Percentiles rank a stretch among this genome's conserved stretches.
Evolutionary conservation across 2,329 filamentous ascomycete species (phyloP).

Genomic region (Tolypocladium tropicale): DNA sequence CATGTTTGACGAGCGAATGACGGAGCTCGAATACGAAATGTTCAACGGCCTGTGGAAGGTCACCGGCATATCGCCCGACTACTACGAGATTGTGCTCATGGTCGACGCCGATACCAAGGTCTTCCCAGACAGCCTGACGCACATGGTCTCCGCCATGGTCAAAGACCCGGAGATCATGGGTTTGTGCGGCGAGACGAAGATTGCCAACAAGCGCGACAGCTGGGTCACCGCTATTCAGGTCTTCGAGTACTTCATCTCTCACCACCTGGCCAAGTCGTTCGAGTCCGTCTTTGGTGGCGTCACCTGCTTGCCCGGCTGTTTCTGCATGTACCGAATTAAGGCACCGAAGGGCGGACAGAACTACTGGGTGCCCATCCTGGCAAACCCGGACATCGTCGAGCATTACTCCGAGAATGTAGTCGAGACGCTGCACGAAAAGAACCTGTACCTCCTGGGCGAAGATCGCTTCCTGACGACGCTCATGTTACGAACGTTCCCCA

Average conservation of each 20-base stretch:
- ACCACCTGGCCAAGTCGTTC: conserved; percentile 93
- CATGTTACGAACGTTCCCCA: conserved; percentile 97
- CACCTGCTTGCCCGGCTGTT: conserved; percentile 94
- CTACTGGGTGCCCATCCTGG: conserved; percentile 98
- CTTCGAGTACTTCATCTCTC: conserved; percentile 98
- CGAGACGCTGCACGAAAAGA: conserved; percentile 97
- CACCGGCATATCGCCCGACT: conserved; percentile 95
- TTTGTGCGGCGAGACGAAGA: conserved; percentile 97
- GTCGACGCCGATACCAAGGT: conserved; percentile 99
- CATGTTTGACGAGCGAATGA: conserved; percentile 99
- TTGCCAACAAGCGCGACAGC: conserved; percentile 89
- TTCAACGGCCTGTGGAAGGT: conserved; percentile 99
- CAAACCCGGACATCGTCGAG: conserved; percentile 96
- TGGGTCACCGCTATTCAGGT: conserved; percentile 99
- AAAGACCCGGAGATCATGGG: conserved; percentile 99
- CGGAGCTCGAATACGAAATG: conserved; percentile 97
- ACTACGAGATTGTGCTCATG: conserved; percentile 97
- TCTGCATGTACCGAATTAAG: conserved; percentile 99
- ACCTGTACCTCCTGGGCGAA: conserved; percentile 80
- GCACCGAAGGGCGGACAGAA: conserved; percentile 96
- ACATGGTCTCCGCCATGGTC: conserved; percentile 99
- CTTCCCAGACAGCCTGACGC: conserved; percentile 94
- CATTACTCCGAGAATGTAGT: conserved; percentile 99
- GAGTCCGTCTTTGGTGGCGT: conserved; percentile 98
- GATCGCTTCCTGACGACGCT: conserved; percentile 93